phyloP scores from a whole-genome alignment of 1,139 yeast genomes.

The Saccharomyces hybrid region DNA sequence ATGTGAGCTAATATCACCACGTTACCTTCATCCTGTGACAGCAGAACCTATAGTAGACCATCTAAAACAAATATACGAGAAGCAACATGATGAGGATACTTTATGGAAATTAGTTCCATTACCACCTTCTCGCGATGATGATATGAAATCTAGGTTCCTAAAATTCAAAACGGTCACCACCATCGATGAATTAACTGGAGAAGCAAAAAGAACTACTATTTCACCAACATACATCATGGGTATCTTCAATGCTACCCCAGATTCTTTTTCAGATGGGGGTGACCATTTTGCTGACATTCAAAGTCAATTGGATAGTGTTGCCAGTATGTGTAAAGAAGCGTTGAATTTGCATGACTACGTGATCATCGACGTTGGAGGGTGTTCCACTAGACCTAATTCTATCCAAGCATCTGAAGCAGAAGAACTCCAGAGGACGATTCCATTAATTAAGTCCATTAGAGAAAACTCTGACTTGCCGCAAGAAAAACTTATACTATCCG shows the following conservation, averaged over 20 bases:
- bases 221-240: conserved; percentile 58
- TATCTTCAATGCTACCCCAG: conserved; percentile 83
- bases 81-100: conserved; percentile 24
- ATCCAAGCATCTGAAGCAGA: conserved; percentile 49
- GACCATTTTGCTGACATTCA: conserved; percentile 33
- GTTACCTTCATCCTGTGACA: conserved; percentile 67
- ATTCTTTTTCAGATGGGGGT: conserved; percentile 93
- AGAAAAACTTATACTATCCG: conserved; percentile 49
- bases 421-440: conserved; percentile 60
- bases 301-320: conserved; percentile 37
- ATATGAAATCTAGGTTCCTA: conserved; percentile 11
- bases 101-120: conserved; percentile 26
- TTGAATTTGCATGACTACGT: conserved; percentile 54
- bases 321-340: conserved; percentile 47
- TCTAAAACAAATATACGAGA: conserved; percentile 46
- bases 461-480: conserved; percentile 32
- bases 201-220: conserved; percentile 19
- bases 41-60: conserved; percentile 73
- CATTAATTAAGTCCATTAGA: conserved; percentile 60
- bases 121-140: conserved; percentile 10
- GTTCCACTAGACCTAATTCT: conserved; percentile 83
- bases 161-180: conserved; percentile 17
- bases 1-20: conserved; percentile 64
- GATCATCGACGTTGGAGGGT: conserved; percentile 88
- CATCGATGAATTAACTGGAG: conserved; percentile 8